Conservation (phyloP, 2,329 filamentous ascomycete species). For the Colletotrichum horii region DNA sequence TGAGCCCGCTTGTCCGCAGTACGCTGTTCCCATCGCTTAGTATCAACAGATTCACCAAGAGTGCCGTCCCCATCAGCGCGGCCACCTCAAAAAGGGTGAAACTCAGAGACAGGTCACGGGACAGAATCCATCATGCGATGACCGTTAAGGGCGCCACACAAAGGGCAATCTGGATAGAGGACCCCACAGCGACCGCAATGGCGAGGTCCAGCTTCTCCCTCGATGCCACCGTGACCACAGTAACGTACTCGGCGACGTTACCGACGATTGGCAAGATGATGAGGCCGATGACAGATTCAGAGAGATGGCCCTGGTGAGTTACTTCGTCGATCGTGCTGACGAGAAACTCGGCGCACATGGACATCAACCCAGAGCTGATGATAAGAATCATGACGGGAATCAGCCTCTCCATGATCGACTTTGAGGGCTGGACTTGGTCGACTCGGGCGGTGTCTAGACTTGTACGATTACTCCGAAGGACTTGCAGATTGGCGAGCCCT, state of each 20-base stretch:
- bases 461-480: slow-evolving; percentile 19
- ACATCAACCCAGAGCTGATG: slow-evolving; percentile 59
- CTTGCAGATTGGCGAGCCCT: slow-evolving; percentile 22
- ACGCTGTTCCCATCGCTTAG: slow-evolving; percentile 75
- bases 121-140: slow-evolving; percentile 62
- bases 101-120: slow-evolving; percentile 66
- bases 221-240: slow-evolving; percentile 62
- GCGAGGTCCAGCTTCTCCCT: slow-evolving; percentile 68
- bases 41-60: slow-evolving; percentile 79
- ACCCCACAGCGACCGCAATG: slow-evolving; percentile 65
- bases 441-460: rapidly evolving
- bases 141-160: slow-evolving; percentile 67
- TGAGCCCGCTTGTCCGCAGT: slow-evolving; percentile 49
- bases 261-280: slow-evolving; percentile 68
- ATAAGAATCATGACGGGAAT: slow-evolving; percentile 57
- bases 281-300: slow-evolving; percentile 64
- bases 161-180: slow-evolving; percentile 65
- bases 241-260: slow-evolving; percentile 69
- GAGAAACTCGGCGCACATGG: slow-evolving; percentile 66
- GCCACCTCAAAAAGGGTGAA: slow-evolving; percentile 80
- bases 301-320: slow-evolving; percentile 51
- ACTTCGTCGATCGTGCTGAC: slow-evolving; percentile 64
- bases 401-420: slow-evolving; percentile 20
- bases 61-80: slow-evolving; percentile 71
- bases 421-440: background rate